Conservation (phyloP, 306 rosid species). For the Phaseolus lunatus region DNA sequence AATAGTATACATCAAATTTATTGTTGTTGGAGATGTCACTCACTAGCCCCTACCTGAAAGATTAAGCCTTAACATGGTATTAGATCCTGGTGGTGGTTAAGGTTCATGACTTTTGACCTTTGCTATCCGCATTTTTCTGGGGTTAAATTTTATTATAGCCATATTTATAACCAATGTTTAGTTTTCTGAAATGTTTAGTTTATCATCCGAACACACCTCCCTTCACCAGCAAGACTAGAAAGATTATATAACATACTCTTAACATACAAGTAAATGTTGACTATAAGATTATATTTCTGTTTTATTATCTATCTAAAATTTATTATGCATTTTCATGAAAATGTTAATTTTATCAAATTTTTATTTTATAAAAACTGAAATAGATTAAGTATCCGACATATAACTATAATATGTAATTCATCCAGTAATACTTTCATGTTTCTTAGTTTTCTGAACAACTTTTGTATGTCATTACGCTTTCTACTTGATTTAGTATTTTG, state of each 20-base stretch:
- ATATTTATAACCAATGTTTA: neutral
- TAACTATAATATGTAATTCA: neutral
- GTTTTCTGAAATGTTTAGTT: too few species aligned
- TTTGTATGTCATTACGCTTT: neutral
- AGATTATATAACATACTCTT: neutral
- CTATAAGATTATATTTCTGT: neutral
- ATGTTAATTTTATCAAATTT: neutral
- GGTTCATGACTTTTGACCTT: neutral
- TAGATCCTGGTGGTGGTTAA: neutral
- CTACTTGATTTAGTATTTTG: neutral
- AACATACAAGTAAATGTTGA: neutral
- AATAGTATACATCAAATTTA: neutral
- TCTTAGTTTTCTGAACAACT: neutral
- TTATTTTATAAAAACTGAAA: neutral
- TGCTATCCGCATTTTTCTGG: neutral
- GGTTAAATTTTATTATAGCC: neutral
- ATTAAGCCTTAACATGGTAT: neutral
- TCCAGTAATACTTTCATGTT: neutral
- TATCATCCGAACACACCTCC: neutral
- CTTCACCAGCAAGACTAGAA: neutral
- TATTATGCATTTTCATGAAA: neutral
- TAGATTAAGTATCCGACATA: neutral
- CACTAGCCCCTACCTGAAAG: neutral
- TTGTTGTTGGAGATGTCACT: neutral
- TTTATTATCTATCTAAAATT: neutral